A percentile compares a stretch with the other conserved stretches of the same genome.
phyloP scores from a whole-genome alignment of 2,329 filamentous ascomycete genomes.

The Aureobasidium zeae region DNA sequence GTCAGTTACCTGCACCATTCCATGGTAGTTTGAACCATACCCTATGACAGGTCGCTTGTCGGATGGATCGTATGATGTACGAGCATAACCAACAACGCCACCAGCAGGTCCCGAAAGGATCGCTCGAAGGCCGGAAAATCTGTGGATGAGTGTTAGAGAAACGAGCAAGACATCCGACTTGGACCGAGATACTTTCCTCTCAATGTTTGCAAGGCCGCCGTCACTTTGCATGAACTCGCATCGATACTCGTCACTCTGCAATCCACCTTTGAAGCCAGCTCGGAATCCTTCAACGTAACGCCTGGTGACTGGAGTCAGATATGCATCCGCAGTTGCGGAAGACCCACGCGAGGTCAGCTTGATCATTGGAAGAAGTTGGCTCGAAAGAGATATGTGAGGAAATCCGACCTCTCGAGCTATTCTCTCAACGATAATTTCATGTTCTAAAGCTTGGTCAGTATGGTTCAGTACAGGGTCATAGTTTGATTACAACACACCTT shows the following conservation, averaged over 20 bases:
- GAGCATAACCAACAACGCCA: slow-evolving; percentile 84
- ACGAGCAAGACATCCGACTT: no score
- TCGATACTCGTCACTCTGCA: slow-evolving; percentile 68
- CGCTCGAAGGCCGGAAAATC: slow-evolving; percentile 74
- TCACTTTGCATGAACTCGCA: slow-evolving; percentile 96
- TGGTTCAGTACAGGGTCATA: no score
- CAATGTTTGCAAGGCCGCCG: slow-evolving; percentile 47
- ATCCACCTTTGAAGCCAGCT: slow-evolving; percentile 67
- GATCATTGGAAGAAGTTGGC: slow-evolving; percentile 82
- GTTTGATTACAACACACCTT: no score
- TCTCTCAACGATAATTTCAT: slow-evolving; percentile 68
- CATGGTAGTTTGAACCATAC: no score
- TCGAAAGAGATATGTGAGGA: slow-evolving; percentile 68
- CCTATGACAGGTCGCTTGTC: slow-evolving; percentile 81
- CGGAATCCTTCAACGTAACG: slow-evolving; percentile 72
- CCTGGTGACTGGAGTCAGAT: slow-evolving; percentile 68
- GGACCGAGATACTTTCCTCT: no score
- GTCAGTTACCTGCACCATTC: no score
- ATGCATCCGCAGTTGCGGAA: slow-evolving; percentile 70
- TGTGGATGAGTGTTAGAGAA: slow-evolving; percentile 67
- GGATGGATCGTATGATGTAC: slow-evolving; percentile 77
- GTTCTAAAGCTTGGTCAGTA: no score
- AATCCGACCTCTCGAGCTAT: slow-evolving; percentile 76
- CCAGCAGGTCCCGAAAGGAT: slow-evolving; percentile 88
- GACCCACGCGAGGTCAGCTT: slow-evolving; percentile 68